Base-by-base conservation (phyloP, 2,329 filamentous ascomycete species). In the Chrysoporthe austroafricana region DNA sequence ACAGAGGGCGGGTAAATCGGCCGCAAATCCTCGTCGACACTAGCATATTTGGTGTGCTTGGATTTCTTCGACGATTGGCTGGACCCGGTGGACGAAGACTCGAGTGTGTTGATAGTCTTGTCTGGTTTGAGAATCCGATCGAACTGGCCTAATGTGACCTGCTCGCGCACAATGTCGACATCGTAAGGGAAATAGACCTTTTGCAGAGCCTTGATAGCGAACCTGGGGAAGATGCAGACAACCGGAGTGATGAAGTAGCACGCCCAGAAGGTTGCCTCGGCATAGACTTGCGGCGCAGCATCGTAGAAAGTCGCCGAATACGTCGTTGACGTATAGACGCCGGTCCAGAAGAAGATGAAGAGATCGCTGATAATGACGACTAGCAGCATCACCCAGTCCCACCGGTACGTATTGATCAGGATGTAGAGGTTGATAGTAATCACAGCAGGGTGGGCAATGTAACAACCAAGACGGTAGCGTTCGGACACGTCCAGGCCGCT, bases 341-440 rank as follows among this genome's bases (percentile, higher is more conserved):
- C 96, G 6, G 96, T 97, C 94, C 96, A 98, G 82, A 97, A 91
- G 84, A 94, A 99, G 75, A 98, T 88, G 74, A 97, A 87, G 42
- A 98, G 78, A 70, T 91, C 91, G 80, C 94, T 97, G 78, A 98
- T 86, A 34, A 81, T 80, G 63, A 96, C 91, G 70, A 97, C 90
- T 68, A 97, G 82, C 32, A 94, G 80, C 80, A 96, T 96, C 74
- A 99, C 84, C 95, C 95, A 99, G 78, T 99, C 96, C 96, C 96
- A 99, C 69, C 95, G 89, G 79, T 97, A 98, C 0, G 92, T 96
- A 80, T 99, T 99, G 82, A 98, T 89, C 71, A 99, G 83, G 73
- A 99, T 93, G 82, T 98, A 99, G 68, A 90, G 82, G 79, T 99
- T 99, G 83, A 97, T 96, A 52, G 93, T 90, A 72, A 97, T 82